phyloP scores from a whole-genome alignment of 768 basidiomycete genomes.

The Suillus plorans region DNA sequence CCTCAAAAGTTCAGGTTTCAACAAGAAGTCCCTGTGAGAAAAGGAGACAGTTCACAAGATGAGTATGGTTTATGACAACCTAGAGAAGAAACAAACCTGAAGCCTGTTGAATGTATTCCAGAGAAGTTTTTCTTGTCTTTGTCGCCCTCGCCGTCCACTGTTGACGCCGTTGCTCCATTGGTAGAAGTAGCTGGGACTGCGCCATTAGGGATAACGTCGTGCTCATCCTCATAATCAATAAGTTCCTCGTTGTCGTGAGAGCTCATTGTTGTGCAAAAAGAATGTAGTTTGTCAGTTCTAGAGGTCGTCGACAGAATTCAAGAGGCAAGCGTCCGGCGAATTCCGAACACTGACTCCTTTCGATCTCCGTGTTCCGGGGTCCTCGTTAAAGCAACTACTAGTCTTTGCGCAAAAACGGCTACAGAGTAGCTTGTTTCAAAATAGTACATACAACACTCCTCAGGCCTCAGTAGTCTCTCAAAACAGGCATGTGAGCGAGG shows the following conservation, averaged over 20 bases:
- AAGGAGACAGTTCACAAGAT: background rate
- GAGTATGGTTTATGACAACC: no score
- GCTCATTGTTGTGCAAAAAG: constrained; percentile 54
- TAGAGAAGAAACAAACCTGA: constrained; percentile 62
- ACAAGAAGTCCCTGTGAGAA: constrained; percentile 84
- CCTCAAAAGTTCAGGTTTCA: constrained; percentile 95
- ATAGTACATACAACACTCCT: background rate
- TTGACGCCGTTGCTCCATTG: constrained; percentile 47
- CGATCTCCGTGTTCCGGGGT: background rate
- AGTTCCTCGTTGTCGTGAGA: constrained; percentile 87
- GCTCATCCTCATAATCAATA: constrained; percentile 93
- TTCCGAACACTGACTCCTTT: background rate
- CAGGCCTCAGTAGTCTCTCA: background rate
- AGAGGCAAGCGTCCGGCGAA: background rate
- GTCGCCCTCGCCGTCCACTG: constrained; percentile 53
- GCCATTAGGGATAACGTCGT: constrained; percentile 70
- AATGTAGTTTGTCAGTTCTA: constrained; percentile 21
- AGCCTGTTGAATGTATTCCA: constrained; percentile 98
- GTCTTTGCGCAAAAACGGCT: background rate
- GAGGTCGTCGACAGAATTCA: constrained; percentile 27
- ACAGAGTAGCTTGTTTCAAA: background rate
- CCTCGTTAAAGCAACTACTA: background rate
- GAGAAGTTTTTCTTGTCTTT: constrained; percentile 98
- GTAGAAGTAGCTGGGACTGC: constrained; percentile 44
- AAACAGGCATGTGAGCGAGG: background rate